Evolutionary conservation across 2,329 filamentous ascomycete species (phyloP), one percentile per base, ranked within the genome.

Genomic region (Paraphoma sp.): DNA sequence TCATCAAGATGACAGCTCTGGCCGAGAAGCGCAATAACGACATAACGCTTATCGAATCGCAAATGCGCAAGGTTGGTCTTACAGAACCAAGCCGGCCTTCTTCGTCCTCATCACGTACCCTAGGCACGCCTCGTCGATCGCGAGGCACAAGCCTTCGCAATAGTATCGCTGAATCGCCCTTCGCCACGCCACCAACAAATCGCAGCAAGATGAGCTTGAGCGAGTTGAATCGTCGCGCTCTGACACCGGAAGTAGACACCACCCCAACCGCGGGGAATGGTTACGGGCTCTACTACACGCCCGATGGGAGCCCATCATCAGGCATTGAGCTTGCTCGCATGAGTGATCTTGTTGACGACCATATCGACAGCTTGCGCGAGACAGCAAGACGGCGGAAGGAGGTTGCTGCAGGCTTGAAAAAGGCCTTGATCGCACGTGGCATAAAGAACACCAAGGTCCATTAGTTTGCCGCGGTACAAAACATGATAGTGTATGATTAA

Each of bases 1-100:
- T 99, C 63, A 83, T 83, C 55, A 97, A 95, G 72, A 93, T 99
- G 90, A 97, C 93, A 33, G 86, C 83, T 57, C 94, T 97, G 89
- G 91, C 91, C 0, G 92, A 98, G 81, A 92, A 92, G 79, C 91
- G 92, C 73, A 95, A 91, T 71, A 91, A 89, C 55, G 94, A 98
- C 68, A 88, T 99, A 50, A 92, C 97, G 73, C 87, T 97, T 6
- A 83, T 98, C 31, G 95, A 98, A 78, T 86, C 88, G 46, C 91
- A 97, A 73, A 87, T 99, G 79, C 88, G 90, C 56, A 91, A 88
- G 72, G 78, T 96, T 18, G 75, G 77, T 2, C 56, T 75, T 16
- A 42, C 57, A 30, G 67, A 67, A 14, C 44, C 53, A 28, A 65
- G 54, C 46, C 67, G 69, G 3, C 68, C 69, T 1, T 65, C 63